Conservation (phyloP, 345 rosid species). For the Schrenkiella parvula region DNA sequence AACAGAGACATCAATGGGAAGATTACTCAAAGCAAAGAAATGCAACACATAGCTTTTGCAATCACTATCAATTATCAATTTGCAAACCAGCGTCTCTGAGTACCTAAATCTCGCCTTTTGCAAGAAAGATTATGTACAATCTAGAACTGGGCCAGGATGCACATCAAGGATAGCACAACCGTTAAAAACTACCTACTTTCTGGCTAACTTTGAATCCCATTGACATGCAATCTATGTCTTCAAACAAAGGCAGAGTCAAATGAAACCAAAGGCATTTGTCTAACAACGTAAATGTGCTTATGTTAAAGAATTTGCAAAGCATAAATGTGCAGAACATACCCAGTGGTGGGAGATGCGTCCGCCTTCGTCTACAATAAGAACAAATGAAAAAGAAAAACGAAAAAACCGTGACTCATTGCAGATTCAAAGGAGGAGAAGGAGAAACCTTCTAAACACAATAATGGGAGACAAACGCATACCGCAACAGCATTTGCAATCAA, state of each 20-base stretch:
- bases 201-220: background rate
- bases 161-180: no score
- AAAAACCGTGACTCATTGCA: background rate
- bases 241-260: background rate
- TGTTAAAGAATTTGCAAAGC: background rate
- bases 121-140: background rate
- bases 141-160: background rate
- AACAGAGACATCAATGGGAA: background rate
- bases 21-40: background rate
- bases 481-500: conserved; percentile 76
- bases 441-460: background rate
- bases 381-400: background rate
- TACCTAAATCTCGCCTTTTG: background rate
- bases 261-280: no score
- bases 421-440: background rate
- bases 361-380: conserved; percentile 49
- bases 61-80: background rate
- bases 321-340: conserved; percentile 39
- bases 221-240: background rate
- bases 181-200: background rate
- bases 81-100: background rate
- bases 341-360: conserved; percentile 55
- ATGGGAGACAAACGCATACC: conserved; percentile 28
- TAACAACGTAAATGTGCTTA: background rate
- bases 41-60: background rate